Percentiles rank a stretch among this genome's conserved stretches.
Evolutionary conservation across 345 rosid genomes (phyloP).

Genomic region (Reutealis trisperma): DNA sequence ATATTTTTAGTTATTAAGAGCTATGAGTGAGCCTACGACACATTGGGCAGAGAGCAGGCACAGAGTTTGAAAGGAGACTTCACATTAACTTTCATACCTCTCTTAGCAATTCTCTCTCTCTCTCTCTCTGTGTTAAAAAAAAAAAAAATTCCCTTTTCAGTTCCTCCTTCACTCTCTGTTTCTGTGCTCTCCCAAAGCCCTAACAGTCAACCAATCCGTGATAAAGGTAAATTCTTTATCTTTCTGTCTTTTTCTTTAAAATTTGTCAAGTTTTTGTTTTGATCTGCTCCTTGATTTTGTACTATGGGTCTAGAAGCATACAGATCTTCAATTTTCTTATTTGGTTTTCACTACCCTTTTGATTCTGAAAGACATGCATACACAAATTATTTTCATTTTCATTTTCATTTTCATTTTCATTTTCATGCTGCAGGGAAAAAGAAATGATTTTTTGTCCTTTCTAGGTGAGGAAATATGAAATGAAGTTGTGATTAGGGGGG

Average conservation of each 20-base stretch:
- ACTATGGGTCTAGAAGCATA: neutral
- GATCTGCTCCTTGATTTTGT: conserved; percentile 2
- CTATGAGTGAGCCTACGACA: neutral
- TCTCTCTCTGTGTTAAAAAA: neutral
- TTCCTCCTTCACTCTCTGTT: neutral
- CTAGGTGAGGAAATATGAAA: neutral
- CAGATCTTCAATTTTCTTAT: neutral
- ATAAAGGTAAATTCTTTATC: neutral
- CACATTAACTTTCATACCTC: neutral
- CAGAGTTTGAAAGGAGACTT: neutral
- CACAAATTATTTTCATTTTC: neutral
- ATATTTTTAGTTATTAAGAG: no score
- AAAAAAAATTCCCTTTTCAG: neutral
- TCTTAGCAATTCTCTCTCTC: no score
- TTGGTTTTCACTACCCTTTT: neutral
- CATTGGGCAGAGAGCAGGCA: neutral
- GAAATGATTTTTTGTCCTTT: neutral
- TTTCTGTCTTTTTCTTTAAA: neutral
- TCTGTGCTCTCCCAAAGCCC: neutral
- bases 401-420: neutral
- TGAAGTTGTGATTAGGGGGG: conserved; percentile 5
- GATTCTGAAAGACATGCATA: neutral
- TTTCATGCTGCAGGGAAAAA: neutral
- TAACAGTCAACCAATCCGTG: neutral
- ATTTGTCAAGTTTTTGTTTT: neutral